Evolutionary conservation across 31 red algal species (phyloP), one percentile per base, ranked within the genome.

Genomic region (Asparagopsis taxiformis): DNA sequence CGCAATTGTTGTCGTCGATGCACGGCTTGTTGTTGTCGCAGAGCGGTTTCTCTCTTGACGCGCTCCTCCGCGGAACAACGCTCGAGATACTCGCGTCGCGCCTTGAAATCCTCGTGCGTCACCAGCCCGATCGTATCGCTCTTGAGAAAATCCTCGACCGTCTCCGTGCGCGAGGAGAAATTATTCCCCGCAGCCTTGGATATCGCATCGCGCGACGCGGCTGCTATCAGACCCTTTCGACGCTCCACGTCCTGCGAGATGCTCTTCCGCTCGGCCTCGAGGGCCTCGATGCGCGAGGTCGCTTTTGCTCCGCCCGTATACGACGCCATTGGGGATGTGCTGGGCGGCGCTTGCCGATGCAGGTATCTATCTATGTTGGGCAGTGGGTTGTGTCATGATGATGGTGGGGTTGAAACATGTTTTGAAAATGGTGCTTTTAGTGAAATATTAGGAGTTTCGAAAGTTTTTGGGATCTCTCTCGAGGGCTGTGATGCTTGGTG

Each of bases 51-150:
- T 7, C 43, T 31, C 53, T 51, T 56, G 30, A 22, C 36, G 11
- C 19, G 29, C 54, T 72, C 76, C 17, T 72, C 75, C 0, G 73
- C 79, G 1, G 77, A 69, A 31, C 69, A 78, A 10, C 70, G 61
- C 51, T 89, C 85, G 15, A 90, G 26, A 58, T 79, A 70, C 64
- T 85, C 28, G 34, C 77, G 44, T 30, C 68, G 62, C 22, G 91
- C 91, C 11, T 83, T 79, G 34, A 95, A 90, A 36, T 95, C 85
- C 15, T 35, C 43, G 23, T 80, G 74, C 23, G 79, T 89, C 7
- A 95, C 91, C 2, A 95, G 86, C 3, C 91, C 91, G 31, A 89
- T 70, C 7, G 91, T 90, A 36, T 94, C 85, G 13, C 62, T 65
- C n/a, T 76, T 74, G 15, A 95, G 70, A 10, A 84, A 62, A 55